Conservation (phyloP, 148 eudicot species). For the Tetragonia tetragonoides region DNA sequence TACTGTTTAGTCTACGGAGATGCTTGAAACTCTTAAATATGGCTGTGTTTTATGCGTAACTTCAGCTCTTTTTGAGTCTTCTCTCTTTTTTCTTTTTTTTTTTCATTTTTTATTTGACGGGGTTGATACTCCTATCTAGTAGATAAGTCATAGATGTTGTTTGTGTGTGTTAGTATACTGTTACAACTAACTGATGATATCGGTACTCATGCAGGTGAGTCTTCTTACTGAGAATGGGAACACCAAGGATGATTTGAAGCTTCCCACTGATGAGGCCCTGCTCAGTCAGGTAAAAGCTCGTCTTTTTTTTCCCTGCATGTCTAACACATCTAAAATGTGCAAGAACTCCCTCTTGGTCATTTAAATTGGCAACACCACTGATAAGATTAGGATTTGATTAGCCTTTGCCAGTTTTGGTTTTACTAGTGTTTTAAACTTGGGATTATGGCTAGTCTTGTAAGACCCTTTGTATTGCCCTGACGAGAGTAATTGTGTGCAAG, state of each 20-base stretch:
- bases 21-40: too few species aligned
- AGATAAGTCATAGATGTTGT: background rate
- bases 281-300: slow-evolving; percentile 26
- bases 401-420: too few species aligned
- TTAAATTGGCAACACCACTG: background rate
- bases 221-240: slow-evolving; percentile 47
- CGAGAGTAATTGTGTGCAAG: too few species aligned
- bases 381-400: too few species aligned
- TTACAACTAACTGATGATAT: background rate
- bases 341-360: background rate
- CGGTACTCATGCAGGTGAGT: slow-evolving; percentile 34
- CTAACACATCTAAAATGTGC: background rate
- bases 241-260: slow-evolving; percentile 55
- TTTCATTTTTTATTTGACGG: too few species aligned
- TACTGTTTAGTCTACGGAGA: too few species aligned
- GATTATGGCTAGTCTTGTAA: background rate
- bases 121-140: too few species aligned
- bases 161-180: background rate
- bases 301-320: background rate
- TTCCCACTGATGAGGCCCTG: slow-evolving; percentile 44
- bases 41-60: too few species aligned
- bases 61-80: too few species aligned
- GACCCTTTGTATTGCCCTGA: background rate
- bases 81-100: too few species aligned
- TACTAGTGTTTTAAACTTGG: too few species aligned